Conservation (phyloP, 257 asterid species). For the Solanum bulbocastanum region DNA sequence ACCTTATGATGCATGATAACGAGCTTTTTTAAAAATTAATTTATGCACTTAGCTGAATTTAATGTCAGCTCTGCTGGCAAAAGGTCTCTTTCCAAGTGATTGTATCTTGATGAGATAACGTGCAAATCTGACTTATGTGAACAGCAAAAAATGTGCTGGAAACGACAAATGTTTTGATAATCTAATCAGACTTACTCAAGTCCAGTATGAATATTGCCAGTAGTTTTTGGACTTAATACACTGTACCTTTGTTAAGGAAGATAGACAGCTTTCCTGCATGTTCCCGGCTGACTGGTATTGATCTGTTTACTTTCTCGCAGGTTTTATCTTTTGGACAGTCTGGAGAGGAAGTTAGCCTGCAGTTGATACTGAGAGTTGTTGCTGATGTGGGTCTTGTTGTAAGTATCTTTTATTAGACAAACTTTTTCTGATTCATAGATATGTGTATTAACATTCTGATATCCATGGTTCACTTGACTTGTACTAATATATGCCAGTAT, state of each 20-base stretch:
- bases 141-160: not conserved
- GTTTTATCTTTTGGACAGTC: slow-evolving; percentile 72
- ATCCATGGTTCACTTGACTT: not conserved
- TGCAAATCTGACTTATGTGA: not conserved
- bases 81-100: not conserved
- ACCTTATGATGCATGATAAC: not conserved
- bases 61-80: not conserved
- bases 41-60: not conserved
- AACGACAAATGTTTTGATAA: not conserved
- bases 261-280: not conserved
- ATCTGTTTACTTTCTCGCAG: slow-evolving; percentile 30
- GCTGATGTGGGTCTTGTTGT: slow-evolving; percentile 99
- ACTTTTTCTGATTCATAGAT: not conserved
- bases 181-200: not conserved
- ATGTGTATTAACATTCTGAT: not conserved
- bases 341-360: slow-evolving; percentile 87
- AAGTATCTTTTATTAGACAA: slow-evolving; percentile 20
- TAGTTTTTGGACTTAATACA: not conserved
- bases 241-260: not conserved
- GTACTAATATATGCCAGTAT: not conserved
- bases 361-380: slow-evolving; percentile 84
- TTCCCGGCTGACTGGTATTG: not conserved
- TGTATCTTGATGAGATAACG: not conserved
- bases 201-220: not conserved
- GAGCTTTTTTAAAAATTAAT: not conserved